These are phyloP conservation scores for Colletotrichum noveboracense DNA, from an alignment of 2,329 filamentous ascomycete species.

Conservation along the genomic window DNA sequence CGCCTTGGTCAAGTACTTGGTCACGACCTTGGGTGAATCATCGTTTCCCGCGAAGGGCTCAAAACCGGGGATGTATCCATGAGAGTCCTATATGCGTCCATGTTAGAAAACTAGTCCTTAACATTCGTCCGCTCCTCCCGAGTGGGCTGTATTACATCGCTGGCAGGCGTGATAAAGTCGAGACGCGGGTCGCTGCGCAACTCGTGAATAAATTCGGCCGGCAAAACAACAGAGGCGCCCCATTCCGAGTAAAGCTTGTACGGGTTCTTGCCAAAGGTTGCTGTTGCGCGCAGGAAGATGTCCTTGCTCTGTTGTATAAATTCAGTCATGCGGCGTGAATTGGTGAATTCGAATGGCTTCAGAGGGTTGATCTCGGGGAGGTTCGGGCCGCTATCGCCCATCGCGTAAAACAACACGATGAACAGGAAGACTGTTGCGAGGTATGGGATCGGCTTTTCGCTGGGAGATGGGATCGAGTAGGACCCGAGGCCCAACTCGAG, in stretches of 20 bases:
- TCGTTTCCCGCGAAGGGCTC: not conserved
- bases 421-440: not conserved
- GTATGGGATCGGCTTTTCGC: not conserved
- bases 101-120: not conserved
- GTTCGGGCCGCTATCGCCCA: not conserved
- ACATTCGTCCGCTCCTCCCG: not conserved
- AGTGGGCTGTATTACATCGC: not conserved
- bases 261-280: not conserved
- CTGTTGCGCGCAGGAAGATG: not conserved
- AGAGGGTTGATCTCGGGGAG: not conserved
- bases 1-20: constrained; percentile 1
- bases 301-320: not conserved
- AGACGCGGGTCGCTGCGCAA: not conserved
- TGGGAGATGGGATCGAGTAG: constrained; percentile 3
- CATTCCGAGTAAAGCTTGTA: not conserved
- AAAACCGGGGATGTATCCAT: not conserved
- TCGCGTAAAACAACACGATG: not conserved
- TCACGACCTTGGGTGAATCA: not conserved
- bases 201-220: not conserved
- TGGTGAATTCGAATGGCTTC: not conserved
- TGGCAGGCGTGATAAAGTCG: not conserved
- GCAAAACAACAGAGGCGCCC: not conserved
- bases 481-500: not conserved
- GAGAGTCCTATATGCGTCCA: not conserved
- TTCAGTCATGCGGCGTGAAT: not conserved